Percentiles rank a stretch among this genome's conserved stretches.
These are phyloP conservation scores for Russula emetica DNA, from an alignment of 768 basidiomycete genomes.

Conservation along the genomic window DNA sequence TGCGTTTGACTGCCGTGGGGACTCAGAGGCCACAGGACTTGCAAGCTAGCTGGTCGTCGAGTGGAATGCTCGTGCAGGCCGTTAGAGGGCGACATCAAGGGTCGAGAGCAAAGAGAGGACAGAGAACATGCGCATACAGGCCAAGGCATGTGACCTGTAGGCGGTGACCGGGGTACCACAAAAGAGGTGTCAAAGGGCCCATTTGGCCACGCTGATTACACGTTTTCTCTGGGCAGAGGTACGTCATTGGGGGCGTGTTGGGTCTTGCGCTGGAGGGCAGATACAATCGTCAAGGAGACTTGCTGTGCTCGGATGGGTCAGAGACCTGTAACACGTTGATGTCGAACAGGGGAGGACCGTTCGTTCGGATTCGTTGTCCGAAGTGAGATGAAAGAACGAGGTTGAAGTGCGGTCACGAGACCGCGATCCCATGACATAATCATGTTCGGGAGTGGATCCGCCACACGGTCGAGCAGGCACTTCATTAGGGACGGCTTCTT, in stretches of 20 bases:
- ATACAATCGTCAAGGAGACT: conserved; percentile 21
- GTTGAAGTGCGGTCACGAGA: conserved; percentile 20
- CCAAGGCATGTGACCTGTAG: not conserved
- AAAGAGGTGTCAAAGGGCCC: not conserved
- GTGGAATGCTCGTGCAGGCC: not conserved
- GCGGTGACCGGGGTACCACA: not conserved
- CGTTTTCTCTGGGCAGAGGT: not conserved
- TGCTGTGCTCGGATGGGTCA: conserved; percentile 22
- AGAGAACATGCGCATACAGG: not conserved
- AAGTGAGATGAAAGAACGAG: conserved; percentile 4
- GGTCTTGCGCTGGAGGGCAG: not conserved
- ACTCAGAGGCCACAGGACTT: not conserved
- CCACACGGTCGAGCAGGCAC: not conserved
- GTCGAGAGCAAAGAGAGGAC: not conserved
- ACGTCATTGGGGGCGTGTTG: conserved; percentile 14
- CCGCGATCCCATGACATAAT: conserved; percentile 23
- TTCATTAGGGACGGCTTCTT: not conserved
- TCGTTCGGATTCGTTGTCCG: not conserved
- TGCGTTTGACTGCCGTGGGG: conserved; percentile 3
- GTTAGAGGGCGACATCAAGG: not conserved
- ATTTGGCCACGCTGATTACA: conserved; percentile 9
- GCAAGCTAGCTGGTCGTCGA: not conserved
- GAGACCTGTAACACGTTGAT: conserved; percentile 14
- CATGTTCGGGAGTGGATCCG: conserved; percentile 17
- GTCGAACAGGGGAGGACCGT: not conserved